phyloP scores from a whole-genome alignment of 768 basidiomycete species.

The Bullera alba region DNA sequence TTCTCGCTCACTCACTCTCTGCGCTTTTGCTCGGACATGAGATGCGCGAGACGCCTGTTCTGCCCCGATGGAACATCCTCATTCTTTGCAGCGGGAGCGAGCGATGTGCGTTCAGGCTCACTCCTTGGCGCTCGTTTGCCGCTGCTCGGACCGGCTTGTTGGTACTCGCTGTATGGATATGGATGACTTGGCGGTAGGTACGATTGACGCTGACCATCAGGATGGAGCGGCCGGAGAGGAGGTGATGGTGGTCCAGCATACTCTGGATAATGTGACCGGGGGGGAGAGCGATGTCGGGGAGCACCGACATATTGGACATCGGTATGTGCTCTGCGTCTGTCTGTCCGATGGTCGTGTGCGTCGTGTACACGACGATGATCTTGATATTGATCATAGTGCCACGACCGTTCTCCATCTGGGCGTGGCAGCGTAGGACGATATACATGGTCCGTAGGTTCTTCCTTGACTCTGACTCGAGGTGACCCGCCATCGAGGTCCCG shows the following conservation, averaged over 20 bases:
- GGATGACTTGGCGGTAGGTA: not conserved
- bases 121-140: not conserved
- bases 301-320: no score
- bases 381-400: no score
- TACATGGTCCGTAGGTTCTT: no score
- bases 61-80: conserved; percentile 16
- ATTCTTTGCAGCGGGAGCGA: not conserved
- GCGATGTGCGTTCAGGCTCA: not conserved
- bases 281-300: no score
- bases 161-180: not conserved
- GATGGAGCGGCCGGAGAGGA: not conserved
- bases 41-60: conserved; percentile 31
- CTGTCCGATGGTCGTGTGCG: no score
- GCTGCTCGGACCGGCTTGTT: not conserved
- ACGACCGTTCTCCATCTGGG: no score
- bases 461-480: no score
- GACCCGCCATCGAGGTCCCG: no score
- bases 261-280: no score
- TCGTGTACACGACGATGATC: no score
- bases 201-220: not conserved
- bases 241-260: conserved; percentile 1
- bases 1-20: conserved; percentile 31
- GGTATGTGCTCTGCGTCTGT: no score
- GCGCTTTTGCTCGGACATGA: conserved; percentile 42
- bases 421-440: no score